These are phyloP conservation scores for Tolypocladium pustulatum DNA, from an alignment of 2,329 filamentous ascomycete genomes.

Conservation along the genomic window DNA sequence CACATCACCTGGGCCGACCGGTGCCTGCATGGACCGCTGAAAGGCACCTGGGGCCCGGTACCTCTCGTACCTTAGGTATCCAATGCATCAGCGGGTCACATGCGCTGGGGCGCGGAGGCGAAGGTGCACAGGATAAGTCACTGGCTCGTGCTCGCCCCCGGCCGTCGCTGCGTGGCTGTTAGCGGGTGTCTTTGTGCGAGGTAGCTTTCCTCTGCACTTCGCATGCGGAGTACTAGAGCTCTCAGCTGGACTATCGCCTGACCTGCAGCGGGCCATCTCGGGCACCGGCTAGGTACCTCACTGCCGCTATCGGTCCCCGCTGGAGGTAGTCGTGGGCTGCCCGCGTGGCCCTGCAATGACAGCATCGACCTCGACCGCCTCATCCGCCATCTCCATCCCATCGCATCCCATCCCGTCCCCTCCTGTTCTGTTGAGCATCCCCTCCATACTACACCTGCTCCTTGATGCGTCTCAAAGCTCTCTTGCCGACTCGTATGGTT, in stretches of 20 bases:
- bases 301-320: not conserved
- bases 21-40: not conserved
- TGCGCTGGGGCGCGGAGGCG: not conserved
- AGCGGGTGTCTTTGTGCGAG: not conserved
- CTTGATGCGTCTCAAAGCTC: not conserved
- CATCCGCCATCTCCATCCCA: not conserved
- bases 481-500: not conserved
- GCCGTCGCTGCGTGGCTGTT: not conserved
- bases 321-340: not conserved
- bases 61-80: too few species aligned
- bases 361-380: slow-evolving; percentile 7
- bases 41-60: not conserved
- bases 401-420: not conserved
- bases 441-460: not conserved
- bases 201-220: not conserved
- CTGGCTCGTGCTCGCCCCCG: not conserved
- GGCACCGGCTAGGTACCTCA: not conserved
- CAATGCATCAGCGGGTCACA: slow-evolving; percentile 3
- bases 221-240: accelerated
- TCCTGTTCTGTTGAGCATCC: not conserved
- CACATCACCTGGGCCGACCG: too few species aligned
- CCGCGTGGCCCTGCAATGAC: slow-evolving; percentile 9
- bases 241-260: not conserved
- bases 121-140: not conserved
- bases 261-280: too few species aligned